Evolutionary conservation across 2,329 filamentous ascomycete species (phyloP).

Genomic region (Penicillium sumatraense): DNA sequence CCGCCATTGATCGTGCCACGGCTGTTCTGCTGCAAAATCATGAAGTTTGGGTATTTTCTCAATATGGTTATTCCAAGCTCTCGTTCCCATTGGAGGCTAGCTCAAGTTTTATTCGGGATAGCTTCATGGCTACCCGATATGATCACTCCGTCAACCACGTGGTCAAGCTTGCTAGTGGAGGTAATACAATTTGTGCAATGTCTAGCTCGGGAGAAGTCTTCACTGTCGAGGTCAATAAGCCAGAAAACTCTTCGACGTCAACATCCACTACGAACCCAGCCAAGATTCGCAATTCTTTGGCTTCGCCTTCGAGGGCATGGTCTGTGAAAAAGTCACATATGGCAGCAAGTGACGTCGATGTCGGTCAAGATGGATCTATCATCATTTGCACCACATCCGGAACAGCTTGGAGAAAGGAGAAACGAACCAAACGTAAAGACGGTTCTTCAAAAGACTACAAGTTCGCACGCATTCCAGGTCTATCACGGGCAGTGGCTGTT

Average conservation of each 20-base stretch:
- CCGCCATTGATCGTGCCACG: conserved; percentile 89
- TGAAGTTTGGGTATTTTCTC: conserved; percentile 91
- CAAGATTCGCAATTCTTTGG: conserved; percentile 84
- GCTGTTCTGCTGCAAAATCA: conserved; percentile 82
- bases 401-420: conserved; percentile 88
- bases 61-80: conserved; percentile 92
- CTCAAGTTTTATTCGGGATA: conserved; percentile 70
- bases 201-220: conserved; percentile 86
- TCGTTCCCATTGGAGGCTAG: conserved; percentile 77
- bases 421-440: conserved; percentile 78
- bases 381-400: conserved; percentile 92
- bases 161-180: conserved; percentile 77
- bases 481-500: conserved; percentile 83
- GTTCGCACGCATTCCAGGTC: conserved; percentile 84
- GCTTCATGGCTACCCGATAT: conserved; percentile 68
- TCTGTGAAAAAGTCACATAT: conserved; percentile 80
- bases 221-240: conserved; percentile 75
- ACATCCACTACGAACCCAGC: conserved; percentile 89
- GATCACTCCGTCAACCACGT: conserved; percentile 71
- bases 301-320: conserved; percentile 82
- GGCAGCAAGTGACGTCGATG: conserved; percentile 83
- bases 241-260: conserved; percentile 62
- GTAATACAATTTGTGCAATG: conserved; percentile 88
- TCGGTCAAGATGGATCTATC: conserved; percentile 91
- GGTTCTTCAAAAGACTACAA: conserved; percentile 87